Percentiles rank a stretch among this genome's conserved stretches.
These are phyloP conservation scores for Psilocybe sp. DNA, from an alignment of 768 basidiomycete genomes.

Conservation along the genomic window DNA sequence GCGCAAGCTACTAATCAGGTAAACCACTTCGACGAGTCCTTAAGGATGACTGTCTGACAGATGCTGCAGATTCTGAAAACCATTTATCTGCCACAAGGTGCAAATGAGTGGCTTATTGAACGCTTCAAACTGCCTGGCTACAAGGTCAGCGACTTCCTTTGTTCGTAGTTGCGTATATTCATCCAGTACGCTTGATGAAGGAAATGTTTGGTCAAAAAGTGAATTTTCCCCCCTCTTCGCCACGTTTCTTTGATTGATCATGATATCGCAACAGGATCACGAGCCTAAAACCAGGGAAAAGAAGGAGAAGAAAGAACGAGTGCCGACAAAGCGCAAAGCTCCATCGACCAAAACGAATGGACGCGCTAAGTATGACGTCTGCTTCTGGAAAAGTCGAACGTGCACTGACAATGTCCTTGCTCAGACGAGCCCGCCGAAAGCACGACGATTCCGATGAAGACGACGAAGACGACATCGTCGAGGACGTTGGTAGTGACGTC, in stretches of 20 bases:
- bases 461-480: slow-evolving; percentile 32
- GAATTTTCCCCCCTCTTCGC: slow-evolving; percentile 3
- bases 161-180: too few species aligned
- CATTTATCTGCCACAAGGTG: slow-evolving; percentile 63
- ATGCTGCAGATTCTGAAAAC: slow-evolving; percentile 58
- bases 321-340: slow-evolving; percentile 54
- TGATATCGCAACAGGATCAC: slow-evolving; percentile 22
- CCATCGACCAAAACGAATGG: slow-evolving; percentile 42
- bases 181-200: too few species aligned
- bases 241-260: slow-evolving; percentile 2
- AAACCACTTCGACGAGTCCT: neutral
- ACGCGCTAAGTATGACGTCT: slow-evolving; percentile 40
- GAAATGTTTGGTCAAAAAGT: neutral
- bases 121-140: slow-evolving; percentile 33
- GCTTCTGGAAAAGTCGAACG: slow-evolving; percentile 1
- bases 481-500: slow-evolving; percentile 34
- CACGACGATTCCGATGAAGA: slow-evolving; percentile 32
- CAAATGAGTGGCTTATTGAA: slow-evolving; percentile 55
- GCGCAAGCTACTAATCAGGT: slow-evolving; percentile 68
- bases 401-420: slow-evolving; percentile 5
- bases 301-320: slow-evolving; percentile 49
- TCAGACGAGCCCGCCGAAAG: slow-evolving; percentile 34
- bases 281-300: slow-evolving; percentile 20
- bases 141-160: slow-evolving; percentile 21
- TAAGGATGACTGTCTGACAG: neutral